Conservation (phyloP, 345 rosid genomes). For the Eucalyptus shirleyi region DNA sequence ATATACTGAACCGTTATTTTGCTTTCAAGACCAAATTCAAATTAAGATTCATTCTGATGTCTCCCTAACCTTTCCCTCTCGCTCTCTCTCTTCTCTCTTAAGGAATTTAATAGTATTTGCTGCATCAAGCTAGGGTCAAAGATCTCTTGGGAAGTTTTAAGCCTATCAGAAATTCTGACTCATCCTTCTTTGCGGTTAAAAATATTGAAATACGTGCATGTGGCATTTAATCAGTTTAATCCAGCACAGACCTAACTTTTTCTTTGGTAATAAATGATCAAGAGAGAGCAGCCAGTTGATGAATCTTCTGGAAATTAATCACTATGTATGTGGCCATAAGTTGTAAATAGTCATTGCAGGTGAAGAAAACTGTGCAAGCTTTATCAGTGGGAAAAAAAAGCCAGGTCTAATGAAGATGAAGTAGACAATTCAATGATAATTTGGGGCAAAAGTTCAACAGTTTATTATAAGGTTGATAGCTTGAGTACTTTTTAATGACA, state of each 20-base stretch:
- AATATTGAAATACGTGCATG: not conserved
- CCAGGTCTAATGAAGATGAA: not conserved
- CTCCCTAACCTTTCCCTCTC: not conserved
- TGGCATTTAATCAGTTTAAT: not conserved
- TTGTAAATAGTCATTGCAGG: not conserved
- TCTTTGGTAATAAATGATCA: not conserved
- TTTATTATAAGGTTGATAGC: not conserved
- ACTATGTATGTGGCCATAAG: not conserved
- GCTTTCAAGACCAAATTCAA: not conserved
- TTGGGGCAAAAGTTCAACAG: not conserved
- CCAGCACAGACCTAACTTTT: not conserved
- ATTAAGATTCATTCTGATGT: not conserved
- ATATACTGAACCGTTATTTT: not conserved
- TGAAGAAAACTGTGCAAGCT: not conserved
- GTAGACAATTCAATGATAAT: not conserved
- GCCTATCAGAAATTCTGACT: not conserved
- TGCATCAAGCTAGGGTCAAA: not conserved
- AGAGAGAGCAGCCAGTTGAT: not conserved
- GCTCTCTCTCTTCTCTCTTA: not conserved
- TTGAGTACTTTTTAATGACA: not conserved
- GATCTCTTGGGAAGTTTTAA: not conserved
- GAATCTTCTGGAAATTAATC: not conserved
- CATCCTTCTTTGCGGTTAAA: not conserved
- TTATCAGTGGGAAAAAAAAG: not conserved
- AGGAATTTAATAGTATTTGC: not conserved